phyloP scores from a whole-genome alignment of 176 grass and related monocot species.

The Thalia dealbata region DNA sequence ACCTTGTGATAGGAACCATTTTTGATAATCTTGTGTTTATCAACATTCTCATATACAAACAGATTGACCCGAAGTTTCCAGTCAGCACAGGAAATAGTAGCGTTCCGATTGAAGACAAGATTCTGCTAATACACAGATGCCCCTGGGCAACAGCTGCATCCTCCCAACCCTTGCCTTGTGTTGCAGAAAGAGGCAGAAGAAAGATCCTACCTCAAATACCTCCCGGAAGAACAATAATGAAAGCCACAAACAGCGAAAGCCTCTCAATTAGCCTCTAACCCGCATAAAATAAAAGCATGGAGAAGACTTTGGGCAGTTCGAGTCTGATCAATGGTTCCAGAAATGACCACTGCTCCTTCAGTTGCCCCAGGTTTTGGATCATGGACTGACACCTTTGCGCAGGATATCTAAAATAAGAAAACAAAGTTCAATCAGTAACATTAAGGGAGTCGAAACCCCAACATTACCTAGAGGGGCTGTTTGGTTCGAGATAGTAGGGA shows the following conservation, averaged over 20 bases:
- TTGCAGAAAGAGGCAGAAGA: no score
- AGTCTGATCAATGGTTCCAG: conserved; percentile 37
- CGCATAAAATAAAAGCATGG: conserved; percentile 59
- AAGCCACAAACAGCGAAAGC: neutral
- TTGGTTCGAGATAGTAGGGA: no score
- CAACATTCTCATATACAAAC: neutral
- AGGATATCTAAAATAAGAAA: conserved; percentile 49
- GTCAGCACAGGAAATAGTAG: neutral
- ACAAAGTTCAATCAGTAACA: neutral
- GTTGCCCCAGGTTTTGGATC: conserved; percentile 35
- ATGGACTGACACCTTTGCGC: conserved; percentile 38
- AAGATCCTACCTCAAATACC: neutral
- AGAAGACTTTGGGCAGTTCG: conserved; percentile 53
- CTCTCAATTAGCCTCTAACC: conserved; percentile 7
- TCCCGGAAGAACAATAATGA: neutral
- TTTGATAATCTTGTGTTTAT: neutral
- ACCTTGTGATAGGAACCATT: neutral
- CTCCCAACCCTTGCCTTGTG: neutral
- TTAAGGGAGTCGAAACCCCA: no score
- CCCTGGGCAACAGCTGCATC: neutral
- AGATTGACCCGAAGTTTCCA: neutral
- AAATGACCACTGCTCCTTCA: conserved; percentile 26
- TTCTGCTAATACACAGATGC: neutral
- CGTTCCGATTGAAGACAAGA: neutral
- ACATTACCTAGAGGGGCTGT: no score